Percentiles rank a stretch among this genome's conserved stretches.
phyloP scores from a whole-genome alignment of 2,329 filamentous ascomycete species.

The Fonsecaea erecta region DNA sequence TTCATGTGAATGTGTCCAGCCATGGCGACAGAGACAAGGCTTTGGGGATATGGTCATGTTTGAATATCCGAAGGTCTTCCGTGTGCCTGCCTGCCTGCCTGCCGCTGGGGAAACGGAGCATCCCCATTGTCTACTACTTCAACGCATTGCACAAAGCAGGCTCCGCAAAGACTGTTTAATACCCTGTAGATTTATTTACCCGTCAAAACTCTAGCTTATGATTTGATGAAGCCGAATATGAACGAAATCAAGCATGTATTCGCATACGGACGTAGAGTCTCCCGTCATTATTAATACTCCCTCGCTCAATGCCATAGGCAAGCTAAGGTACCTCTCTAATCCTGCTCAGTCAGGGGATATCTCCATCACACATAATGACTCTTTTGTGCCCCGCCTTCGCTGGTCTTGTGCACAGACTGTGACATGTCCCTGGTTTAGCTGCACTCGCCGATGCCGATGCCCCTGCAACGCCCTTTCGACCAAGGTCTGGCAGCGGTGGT shows the following conservation, averaged over 20 bases:
- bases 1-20: neutral
- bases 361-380: neutral
- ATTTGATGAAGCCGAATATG: neutral
- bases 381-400: neutral
- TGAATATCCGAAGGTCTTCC: neutral
- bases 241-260: neutral
- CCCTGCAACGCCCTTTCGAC: neutral
- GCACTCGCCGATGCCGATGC: neutral
- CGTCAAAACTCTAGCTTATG: neutral
- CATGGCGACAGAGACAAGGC: neutral
- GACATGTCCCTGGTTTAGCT: neutral
- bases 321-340: neutral
- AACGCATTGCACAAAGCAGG: neutral
- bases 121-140: neutral
- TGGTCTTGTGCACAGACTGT: neutral
- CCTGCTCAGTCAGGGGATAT: neutral
- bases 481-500: neutral
- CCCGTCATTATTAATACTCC: neutral
- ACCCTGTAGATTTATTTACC: conserved; percentile 3
- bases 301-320: neutral
- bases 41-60: neutral
- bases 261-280: neutral
- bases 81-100: neutral
- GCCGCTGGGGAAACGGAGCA: neutral
- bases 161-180: neutral